A percentile compares a stretch with the other conserved stretches of the same genome.
Conservation (phyloP, 768 basidiomycete species). For the Dacryopinax primogenitus region DNA sequence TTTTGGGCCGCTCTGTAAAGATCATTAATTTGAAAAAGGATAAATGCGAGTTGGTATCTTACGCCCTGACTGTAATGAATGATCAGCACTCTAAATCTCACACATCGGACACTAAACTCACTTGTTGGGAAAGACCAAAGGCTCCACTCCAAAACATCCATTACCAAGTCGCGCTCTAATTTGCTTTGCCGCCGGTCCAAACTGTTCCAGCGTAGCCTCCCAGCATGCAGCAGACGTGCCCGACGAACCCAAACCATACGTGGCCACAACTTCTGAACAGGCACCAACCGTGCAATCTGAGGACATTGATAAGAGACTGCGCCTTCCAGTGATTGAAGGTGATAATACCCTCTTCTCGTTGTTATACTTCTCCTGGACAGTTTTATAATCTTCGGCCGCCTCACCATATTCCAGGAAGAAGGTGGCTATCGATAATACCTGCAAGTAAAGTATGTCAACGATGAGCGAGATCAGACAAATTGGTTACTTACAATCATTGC, state of each 20-base stretch:
- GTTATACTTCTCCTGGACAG: conserved; percentile 16
- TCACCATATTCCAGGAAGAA: conserved; percentile 67
- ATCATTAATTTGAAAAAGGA: conserved; percentile 13
- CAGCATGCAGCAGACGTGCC: conserved; percentile 45
- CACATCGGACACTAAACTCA: conserved; percentile 17
- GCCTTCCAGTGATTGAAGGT: conserved; percentile 18
- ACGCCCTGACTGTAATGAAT: conserved; percentile 23
- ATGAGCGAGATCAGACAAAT: not conserved
- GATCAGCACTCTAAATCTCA: not conserved
- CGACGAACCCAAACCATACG: conserved; percentile 54
- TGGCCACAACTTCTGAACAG: conserved; percentile 65
- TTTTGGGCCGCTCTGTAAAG: conserved; percentile 31
- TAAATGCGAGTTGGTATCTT: conserved; percentile 12
- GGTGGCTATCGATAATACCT: conserved; percentile 57
- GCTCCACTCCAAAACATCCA: conserved; percentile 62
- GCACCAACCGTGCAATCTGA: conserved; percentile 39
- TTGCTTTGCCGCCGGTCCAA: conserved; percentile 51
- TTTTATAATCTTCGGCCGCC: conserved; percentile 9
- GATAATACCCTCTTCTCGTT: conserved; percentile 9
- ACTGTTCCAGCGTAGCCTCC: conserved; percentile 57
- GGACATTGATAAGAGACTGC: conserved; percentile 4
- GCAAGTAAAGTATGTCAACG: not conserved
- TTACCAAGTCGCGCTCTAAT: conserved; percentile 50
- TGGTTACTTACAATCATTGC: conserved; percentile 44
- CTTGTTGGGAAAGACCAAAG: conserved; percentile 59